Conservation (phyloP, 2,329 filamentous ascomycete species). For the Aspergillus sp. region DNA sequence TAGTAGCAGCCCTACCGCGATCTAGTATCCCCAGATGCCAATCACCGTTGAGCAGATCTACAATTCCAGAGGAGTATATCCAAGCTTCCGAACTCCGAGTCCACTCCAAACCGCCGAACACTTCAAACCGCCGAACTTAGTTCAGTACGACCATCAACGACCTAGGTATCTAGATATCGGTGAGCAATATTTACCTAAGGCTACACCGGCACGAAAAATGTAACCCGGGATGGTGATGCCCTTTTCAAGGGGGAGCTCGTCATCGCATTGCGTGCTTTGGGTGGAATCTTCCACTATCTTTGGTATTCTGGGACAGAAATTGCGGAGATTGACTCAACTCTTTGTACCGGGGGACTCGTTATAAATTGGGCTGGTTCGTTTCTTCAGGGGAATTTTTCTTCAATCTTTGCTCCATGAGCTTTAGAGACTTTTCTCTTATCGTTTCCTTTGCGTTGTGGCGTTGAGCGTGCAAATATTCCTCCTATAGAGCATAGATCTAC, state of each 20-base stretch:
- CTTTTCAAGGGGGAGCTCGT: constrained; percentile 13
- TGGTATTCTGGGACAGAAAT: constrained; percentile 3
- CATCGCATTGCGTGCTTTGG: constrained; percentile 29
- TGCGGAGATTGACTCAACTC: constrained; percentile 4
- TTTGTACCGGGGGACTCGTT: constrained; percentile 3
- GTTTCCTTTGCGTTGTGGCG: neutral
- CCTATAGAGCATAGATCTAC: neutral
- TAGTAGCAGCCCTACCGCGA: neutral
- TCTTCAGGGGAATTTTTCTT: neutral
- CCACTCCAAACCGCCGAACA: neutral
- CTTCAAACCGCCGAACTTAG: neutral
- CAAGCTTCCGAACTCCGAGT: neutral
- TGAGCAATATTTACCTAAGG: neutral
- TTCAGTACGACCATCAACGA: no score
- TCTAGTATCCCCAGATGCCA: neutral
- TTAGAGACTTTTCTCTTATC: neutral
- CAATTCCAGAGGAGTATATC: neutral
- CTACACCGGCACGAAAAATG: neutral
- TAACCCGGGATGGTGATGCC: neutral
- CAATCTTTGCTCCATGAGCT: neutral
- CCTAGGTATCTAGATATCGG: no score
- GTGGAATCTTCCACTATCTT: constrained; percentile 16
- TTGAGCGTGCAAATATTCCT: neutral
- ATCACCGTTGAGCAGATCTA: neutral
- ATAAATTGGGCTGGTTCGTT: neutral